Evolutionary conservation across 192 early-diverging fungal genomes (phyloP), one percentile per base, ranked within the genome.

Genomic region (Backusella mclennaniae): DNA sequence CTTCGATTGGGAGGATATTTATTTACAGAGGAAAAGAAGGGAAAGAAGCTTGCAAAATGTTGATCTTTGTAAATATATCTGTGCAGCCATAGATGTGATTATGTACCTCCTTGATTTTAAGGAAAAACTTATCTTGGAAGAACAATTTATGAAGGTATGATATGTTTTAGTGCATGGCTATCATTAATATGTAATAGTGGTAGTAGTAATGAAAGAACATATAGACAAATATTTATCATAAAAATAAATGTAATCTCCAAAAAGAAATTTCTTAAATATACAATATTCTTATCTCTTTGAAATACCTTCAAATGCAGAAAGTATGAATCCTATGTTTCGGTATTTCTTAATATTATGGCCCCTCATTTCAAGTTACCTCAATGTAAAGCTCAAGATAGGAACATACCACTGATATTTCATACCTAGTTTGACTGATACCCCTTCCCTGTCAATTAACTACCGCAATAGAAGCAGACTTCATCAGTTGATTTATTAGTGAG

Each of bases 1-100:
- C 19, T n/a, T 9, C 17, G 1, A 63, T 19, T 49, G 46, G 3
- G 9, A n/a, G 6, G 35, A 35, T 33, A 21, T 33, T 9, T 36
- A 33, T 29, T 19, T 29, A 35, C n/a, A 33, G 35, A 36, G 31
- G 35, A 36, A 38, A 68, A 68, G n/a, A 68, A 38, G 9, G 35
- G n/a, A 68, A 21, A 38, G 35, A 68, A 39, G 23, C 8, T 71
- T 26, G 17, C 23, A 42, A 36, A 63, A 29, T 63, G 23, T 63
- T 29, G 56, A 63, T 63, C 56, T 29, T 63, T 63, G 56, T 29
- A 63, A 63, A 63, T 63, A 63, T 26, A 63, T 63, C 21, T 63
- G 56, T 63, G 26, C 56, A 63, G 23, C 3, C 26, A 29, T 29
- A 63, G n/a, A 63, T 63, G 56, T 71, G 21, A 63, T 63, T 11